A percentile compares a stretch with the other conserved stretches of the same genome.
Evolutionary conservation across 176 grass and related monocot genomes (phyloP).

Genomic region (Musa schizocarpa): DNA sequence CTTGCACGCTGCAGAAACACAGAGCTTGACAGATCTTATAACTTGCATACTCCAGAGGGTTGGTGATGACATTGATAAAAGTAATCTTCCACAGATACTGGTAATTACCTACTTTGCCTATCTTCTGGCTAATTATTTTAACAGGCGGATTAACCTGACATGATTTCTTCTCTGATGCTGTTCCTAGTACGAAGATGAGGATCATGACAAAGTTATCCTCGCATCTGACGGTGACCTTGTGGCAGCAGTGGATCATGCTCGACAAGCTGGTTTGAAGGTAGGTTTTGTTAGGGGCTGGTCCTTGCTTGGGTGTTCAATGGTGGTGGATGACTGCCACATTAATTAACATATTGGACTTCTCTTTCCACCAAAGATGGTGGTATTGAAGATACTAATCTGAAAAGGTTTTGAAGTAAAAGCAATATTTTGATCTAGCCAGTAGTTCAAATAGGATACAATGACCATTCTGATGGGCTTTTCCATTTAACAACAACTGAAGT

Average conservation of each 20-base stretch:
- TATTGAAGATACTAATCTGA: too few relatives aligned
- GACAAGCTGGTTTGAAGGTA: constrained; percentile 95
- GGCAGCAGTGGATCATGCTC: constrained; percentile 80
- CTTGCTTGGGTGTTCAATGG: not conserved
- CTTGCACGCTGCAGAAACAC: constrained; percentile 36
- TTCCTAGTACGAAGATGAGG: constrained; percentile 78
- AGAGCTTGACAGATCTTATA: constrained; percentile 74
- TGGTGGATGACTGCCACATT: too few relatives aligned
- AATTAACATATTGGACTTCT: too few relatives aligned
- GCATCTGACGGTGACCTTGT: constrained; percentile 68
- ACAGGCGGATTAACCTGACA: not conserved
- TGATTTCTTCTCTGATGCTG: not conserved
- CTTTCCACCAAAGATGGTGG: too few relatives aligned
- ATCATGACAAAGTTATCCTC: constrained; percentile 90
- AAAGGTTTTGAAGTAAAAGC: too few relatives aligned
- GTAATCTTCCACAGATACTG: constrained; percentile 88
- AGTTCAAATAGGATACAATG: not conserved
- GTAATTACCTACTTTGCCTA: constrained; percentile 30
- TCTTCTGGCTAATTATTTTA: not conserved
- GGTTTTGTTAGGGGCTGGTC: not conserved
- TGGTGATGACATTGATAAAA: constrained; percentile 73
- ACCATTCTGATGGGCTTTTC: too few relatives aligned
- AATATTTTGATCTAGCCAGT: not conserved
- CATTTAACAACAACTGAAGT: not conserved
- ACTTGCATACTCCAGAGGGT: constrained; percentile 74